Evolutionary conservation across 352 stramenopile species (phyloP).

Genomic region (Pythium diclinum): DNA sequence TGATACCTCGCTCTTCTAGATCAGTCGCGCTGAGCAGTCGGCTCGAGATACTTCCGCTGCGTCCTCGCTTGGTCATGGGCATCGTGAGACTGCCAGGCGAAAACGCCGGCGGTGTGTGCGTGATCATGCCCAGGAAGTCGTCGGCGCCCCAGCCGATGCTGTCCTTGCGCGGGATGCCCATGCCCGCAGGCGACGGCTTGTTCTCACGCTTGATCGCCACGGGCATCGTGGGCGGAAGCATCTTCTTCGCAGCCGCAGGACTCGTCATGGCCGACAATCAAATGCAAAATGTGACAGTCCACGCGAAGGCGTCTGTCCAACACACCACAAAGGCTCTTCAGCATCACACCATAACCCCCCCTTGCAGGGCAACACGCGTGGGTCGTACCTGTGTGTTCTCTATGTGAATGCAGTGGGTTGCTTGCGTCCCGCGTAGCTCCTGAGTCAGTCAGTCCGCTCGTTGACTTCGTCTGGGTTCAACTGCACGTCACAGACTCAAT

Average conservation of each 20-base stretch:
- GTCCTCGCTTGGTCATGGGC: slow-evolving; percentile 83
- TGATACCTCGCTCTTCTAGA: slow-evolving; percentile 87
- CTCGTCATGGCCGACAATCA: slow-evolving; percentile 17
- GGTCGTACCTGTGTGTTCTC: slow-evolving; percentile 1
- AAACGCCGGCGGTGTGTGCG: slow-evolving; percentile 88
- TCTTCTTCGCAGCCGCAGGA: slow-evolving; percentile 37
- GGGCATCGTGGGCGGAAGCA: slow-evolving; percentile 61
- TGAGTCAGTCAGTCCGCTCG: background rate
- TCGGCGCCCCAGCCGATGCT: slow-evolving; percentile 80
- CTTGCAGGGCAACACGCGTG: too few species aligned
- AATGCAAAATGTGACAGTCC: slow-evolving; percentile 15
- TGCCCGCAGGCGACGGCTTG: slow-evolving; percentile 35
- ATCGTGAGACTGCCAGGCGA: slow-evolving; percentile 87
- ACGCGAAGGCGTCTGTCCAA: background rate
- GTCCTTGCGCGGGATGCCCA: slow-evolving; percentile 64
- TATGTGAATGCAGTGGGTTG: slow-evolving; percentile 6
- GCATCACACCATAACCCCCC: background rate
- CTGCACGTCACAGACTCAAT: background rate
- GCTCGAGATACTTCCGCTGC: slow-evolving; percentile 82
- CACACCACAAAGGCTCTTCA: background rate
- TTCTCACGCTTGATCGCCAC: slow-evolving; percentile 74
- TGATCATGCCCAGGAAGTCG: slow-evolving; percentile 87
- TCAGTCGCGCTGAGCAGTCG: slow-evolving; percentile 86
- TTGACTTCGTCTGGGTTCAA: slow-evolving; percentile 6
- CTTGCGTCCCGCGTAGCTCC: background rate